A percentile compares a stretch with the other conserved stretches of the same genome.
Evolutionary conservation across 2,329 filamentous ascomycete species (phyloP).

Genomic region (Rhynchosporium agropyri): DNA sequence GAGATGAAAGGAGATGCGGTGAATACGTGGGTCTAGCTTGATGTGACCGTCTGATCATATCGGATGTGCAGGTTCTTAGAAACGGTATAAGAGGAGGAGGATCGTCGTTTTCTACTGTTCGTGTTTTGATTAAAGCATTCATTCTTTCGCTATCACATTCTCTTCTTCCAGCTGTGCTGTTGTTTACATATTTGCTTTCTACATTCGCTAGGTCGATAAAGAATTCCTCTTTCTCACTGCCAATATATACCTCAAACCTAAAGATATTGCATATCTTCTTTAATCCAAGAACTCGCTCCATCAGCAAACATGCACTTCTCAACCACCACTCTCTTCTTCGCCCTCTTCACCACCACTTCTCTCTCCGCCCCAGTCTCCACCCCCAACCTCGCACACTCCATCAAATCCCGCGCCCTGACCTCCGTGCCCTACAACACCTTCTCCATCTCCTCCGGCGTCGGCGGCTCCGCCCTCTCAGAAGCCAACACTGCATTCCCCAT

Average conservation of each 20-base stretch:
- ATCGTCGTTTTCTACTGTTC: neutral
- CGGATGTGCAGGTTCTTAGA: conserved; percentile 11
- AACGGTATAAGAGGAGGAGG: conserved; percentile 18
- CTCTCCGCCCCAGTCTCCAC: conserved; percentile 13
- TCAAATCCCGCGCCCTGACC: conserved; percentile 26
- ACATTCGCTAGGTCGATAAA: neutral
- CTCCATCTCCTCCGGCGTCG: conserved; percentile 54
- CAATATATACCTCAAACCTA: neutral
- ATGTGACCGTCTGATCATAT: conserved; percentile 18
- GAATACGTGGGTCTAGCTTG: neutral
- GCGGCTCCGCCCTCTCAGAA: conserved; percentile 56
- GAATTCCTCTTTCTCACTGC: neutral
- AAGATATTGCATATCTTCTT: neutral
- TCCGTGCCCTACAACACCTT: conserved; percentile 43
- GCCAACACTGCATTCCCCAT: conserved; percentile 58
- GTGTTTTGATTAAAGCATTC: conserved; percentile 20
- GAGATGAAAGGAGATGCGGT: neutral
- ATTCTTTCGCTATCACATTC: conserved; percentile 18
- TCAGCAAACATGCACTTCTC: conserved; percentile 32
- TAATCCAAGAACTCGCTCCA: neutral
- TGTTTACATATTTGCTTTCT: conserved; percentile 17
- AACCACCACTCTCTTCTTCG: conserved; percentile 28
- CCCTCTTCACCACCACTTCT: conserved; percentile 20
- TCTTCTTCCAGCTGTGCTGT: conserved; percentile 26
- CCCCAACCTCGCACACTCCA: conserved; percentile 5